Evolutionary conservation across 345 rosid species (phyloP).

Genomic region (Populus alba): DNA sequence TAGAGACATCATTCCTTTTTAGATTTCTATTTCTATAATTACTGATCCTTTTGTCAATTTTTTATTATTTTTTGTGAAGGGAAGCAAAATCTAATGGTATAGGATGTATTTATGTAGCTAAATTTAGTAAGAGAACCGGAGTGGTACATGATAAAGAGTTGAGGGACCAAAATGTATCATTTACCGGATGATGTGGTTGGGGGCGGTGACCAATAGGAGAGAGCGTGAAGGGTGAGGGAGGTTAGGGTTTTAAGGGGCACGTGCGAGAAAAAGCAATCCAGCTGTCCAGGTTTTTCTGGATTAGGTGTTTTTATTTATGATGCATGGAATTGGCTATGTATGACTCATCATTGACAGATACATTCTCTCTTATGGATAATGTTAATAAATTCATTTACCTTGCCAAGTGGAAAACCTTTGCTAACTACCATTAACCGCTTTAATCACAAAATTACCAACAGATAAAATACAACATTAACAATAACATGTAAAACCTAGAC

Average conservation of each 20-base stretch:
- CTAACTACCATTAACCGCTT: background rate
- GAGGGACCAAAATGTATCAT: too few relatives aligned
- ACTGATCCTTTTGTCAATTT: background rate
- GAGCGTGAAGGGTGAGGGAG: slow-evolving; percentile 21
- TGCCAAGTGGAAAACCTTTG: background rate
- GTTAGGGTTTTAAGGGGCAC: slow-evolving; percentile 67
- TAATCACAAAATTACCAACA: background rate
- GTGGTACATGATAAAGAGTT: too few relatives aligned
- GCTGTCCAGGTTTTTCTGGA: slow-evolving; percentile 64
- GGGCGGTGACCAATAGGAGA: slow-evolving; percentile 45
- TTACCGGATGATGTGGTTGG: background rate
- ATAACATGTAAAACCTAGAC: too few relatives aligned
- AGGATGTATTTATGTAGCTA: too few relatives aligned
- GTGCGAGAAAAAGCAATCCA: slow-evolving; percentile 57
- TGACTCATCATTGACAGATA: slow-evolving; percentile 21
- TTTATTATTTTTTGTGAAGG: too few relatives aligned
- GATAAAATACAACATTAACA: background rate
- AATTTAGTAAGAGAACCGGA: too few relatives aligned
- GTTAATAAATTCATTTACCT: background rate
- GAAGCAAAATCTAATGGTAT: too few relatives aligned
- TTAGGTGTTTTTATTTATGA: slow-evolving; percentile 27
- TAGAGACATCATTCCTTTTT: too few relatives aligned
- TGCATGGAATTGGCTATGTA: background rate
- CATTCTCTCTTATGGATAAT: slow-evolving; percentile 24
- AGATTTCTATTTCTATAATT: background rate